These are phyloP conservation scores for Guyanaporus albipodus DNA, from an alignment of 768 basidiomycete genomes.

Conservation along the genomic window DNA sequence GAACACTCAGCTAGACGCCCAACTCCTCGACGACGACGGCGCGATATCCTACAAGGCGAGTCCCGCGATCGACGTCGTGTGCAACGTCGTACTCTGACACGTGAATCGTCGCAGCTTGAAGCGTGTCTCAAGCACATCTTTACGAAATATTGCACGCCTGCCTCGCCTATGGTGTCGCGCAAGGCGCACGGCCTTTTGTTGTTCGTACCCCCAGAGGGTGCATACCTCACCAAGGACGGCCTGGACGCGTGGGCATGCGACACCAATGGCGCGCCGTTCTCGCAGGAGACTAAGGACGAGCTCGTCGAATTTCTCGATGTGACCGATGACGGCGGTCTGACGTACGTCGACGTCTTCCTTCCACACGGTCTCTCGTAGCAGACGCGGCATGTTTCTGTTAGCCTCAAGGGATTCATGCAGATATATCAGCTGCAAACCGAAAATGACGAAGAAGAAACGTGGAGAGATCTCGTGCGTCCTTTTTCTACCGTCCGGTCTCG, in stretches of 20 bases:
- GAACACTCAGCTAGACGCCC: slow-evolving; percentile 46
- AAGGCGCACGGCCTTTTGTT: slow-evolving; percentile 30
- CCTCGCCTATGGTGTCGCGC: slow-evolving; percentile 12
- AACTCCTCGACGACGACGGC: slow-evolving; percentile 69
- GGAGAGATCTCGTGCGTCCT: slow-evolving; percentile 66
- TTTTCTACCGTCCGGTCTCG: slow-evolving; percentile 1
- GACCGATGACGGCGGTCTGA: slow-evolving; percentile 64
- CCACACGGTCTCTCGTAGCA: too few species aligned
- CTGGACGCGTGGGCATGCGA: slow-evolving; percentile 74
- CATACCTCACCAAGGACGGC: slow-evolving; percentile 56
- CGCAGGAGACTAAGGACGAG: slow-evolving; percentile 74
- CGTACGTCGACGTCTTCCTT: slow-evolving; percentile 45
- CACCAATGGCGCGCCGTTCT: slow-evolving; percentile 80
- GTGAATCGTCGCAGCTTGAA: slow-evolving; percentile 47
- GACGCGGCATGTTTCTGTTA: too few species aligned
- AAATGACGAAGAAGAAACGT: slow-evolving; percentile 81
- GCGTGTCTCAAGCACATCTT: slow-evolving; percentile 72
- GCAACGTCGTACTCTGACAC: background rate
- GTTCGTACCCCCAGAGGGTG: slow-evolving; percentile 45
- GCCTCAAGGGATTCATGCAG: slow-evolving; percentile 77
- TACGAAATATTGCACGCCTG: slow-evolving; percentile 67
- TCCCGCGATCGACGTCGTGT: slow-evolving; percentile 8
- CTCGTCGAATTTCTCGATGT: slow-evolving; percentile 72
- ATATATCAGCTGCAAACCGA: slow-evolving; percentile 85
- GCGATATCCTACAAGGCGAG: slow-evolving; percentile 62